Evolutionary conservation across 257 asterid genomes (phyloP).

Genomic region (Ajuga chamaepitys): DNA sequence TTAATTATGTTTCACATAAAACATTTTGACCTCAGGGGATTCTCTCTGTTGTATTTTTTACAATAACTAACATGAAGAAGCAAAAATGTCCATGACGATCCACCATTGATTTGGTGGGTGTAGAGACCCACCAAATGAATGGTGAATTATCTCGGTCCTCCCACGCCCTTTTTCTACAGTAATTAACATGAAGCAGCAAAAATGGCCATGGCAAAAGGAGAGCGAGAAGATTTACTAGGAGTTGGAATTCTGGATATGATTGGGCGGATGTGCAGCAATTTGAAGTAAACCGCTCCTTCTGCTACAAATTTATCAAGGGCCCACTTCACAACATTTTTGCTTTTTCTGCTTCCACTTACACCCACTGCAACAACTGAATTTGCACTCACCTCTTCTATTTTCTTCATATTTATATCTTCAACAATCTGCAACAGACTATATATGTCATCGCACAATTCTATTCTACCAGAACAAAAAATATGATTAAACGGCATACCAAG

Average conservation of each 20-base stretch:
- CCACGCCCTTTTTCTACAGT: background rate
- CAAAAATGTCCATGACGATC: too few species aligned
- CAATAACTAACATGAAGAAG: background rate
- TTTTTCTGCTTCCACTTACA: slow-evolving; percentile 46
- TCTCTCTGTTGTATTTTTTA: too few species aligned
- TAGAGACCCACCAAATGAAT: too few species aligned
- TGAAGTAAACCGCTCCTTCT: slow-evolving; percentile 58
- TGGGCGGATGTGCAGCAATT: slow-evolving; percentile 62
- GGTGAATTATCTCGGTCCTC: too few species aligned
- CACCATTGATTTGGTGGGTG: too few species aligned
- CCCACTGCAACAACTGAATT: slow-evolving; percentile 48
- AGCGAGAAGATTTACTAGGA: slow-evolving; percentile 54
- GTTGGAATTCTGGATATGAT: slow-evolving; percentile 54
- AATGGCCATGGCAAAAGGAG: too few species aligned
- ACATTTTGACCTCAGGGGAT: too few species aligned
- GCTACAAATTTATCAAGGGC: slow-evolving; percentile 88
- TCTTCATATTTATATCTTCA: slow-evolving; percentile 18
- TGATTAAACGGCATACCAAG: background rate
- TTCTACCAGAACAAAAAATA: background rate
- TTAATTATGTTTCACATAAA: background rate
- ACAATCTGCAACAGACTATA: slow-evolving; percentile 7
- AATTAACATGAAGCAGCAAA: background rate
- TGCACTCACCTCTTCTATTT: slow-evolving; percentile 25
- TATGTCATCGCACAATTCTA: too few species aligned
- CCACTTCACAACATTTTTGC: slow-evolving; percentile 61